phyloP scores from a whole-genome alignment of 2,329 filamentous ascomycete species.

The Neocucurbitaria cava region DNA sequence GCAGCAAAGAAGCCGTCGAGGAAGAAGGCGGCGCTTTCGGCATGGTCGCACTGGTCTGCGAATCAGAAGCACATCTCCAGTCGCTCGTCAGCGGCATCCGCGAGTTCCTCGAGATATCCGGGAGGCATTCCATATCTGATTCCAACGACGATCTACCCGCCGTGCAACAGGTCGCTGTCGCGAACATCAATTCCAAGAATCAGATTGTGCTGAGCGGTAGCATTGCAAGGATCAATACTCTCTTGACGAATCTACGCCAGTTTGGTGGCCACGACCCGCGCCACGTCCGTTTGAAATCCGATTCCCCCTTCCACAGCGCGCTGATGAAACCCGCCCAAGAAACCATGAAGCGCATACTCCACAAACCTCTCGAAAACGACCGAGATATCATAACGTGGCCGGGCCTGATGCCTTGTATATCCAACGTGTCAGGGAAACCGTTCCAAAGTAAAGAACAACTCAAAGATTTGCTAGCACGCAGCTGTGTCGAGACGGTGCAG shows the following conservation, averaged over 20 bases:
- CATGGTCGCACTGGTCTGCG: slow-evolving; percentile 92
- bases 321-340: slow-evolving; percentile 86
- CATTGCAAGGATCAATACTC: slow-evolving; percentile 79
- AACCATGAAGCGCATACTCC: slow-evolving; percentile 74
- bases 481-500: slow-evolving; percentile 87
- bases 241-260: slow-evolving; percentile 84
- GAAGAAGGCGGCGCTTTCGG: slow-evolving; percentile 82
- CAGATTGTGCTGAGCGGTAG: slow-evolving; percentile 94
- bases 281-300: slow-evolving; percentile 83
- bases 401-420: slow-evolving; percentile 76
- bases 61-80: slow-evolving; percentile 73
- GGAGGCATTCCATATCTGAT: slow-evolving; percentile 71
- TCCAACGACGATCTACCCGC: slow-evolving; percentile 72
- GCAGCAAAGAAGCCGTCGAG: slow-evolving; percentile 70
- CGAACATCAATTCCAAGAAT: slow-evolving; percentile 94
- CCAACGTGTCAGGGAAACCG: slow-evolving; percentile 83
- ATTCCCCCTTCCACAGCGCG: slow-evolving; percentile 89
- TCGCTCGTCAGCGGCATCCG: slow-evolving; percentile 75
- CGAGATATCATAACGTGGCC: slow-evolving; percentile 78
- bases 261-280: slow-evolving; percentile 92
- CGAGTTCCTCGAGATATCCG: slow-evolving; percentile 76
- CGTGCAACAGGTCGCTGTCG: slow-evolving; percentile 86
- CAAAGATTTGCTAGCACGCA: slow-evolving; percentile 78
- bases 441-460: slow-evolving; percentile 77
- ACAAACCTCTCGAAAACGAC: slow-evolving; percentile 62